Base-by-base conservation (phyloP, 257 asterid genomes). In the Plantago ovata region DNA sequence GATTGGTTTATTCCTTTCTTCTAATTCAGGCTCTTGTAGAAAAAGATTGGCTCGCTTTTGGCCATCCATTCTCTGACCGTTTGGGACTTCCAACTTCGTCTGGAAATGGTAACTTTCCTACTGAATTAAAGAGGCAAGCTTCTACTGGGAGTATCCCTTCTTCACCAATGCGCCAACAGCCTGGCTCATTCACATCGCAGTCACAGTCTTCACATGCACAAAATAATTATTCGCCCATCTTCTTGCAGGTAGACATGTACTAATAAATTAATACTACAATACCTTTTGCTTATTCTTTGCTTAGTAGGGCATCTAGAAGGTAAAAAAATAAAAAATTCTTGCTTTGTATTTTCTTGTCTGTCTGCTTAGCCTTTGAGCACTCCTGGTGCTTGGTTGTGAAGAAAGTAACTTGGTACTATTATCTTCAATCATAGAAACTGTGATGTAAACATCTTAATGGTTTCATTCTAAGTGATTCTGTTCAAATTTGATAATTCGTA, bases 21-120 rank as follows among this genome's bases (percentile, higher is more conserved):
- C 53, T 38, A 45, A 41, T 72, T 50, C 79, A 91, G 98, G 98
- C 89, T 21, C 94, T 92, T 58, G 73, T 92, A 54, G 98, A 92
- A 70, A 92, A 92, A 67, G 98, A 92, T 69, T 92, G 98, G 98
- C 90, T 92, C 62, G 95, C 98, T 43, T 92, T 92, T 84, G 98
- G 98, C 65, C 98, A 92, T 83, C 98, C 98, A 53, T 92, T 92
- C 76, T 84, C 98, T 40, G 98, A 88, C 70, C 98, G 98, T 70
- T 60, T 72, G 44, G 98, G 97, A 60, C 64, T 81, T 61, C 95
- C 98, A 59, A 77, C 86, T 60, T 67, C 81, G 60, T 76, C 90
- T 64, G 98, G 87, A 72, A 79, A 77, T 69, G 87, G 85, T 44
- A 58, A 73, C 76, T 47, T 72, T 64, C 82, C 94, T 21, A 66